A percentile compares a stretch with the other conserved stretches of the same genome.
These are phyloP conservation scores for Populus pruinosa DNA, from an alignment of 345 rosid genomes.

Conservation along the genomic window DNA sequence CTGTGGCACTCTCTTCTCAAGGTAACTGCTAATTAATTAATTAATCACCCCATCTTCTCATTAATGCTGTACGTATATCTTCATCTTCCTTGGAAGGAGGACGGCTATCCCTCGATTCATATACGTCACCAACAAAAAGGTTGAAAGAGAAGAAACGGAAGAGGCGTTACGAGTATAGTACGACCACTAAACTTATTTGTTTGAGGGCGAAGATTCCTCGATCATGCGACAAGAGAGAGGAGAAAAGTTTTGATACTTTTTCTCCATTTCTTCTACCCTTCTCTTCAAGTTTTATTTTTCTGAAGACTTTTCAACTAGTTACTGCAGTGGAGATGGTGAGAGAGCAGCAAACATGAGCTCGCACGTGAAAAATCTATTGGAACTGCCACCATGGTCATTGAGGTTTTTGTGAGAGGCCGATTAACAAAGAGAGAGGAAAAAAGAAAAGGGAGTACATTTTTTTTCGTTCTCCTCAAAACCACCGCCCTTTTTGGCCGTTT, in stretches of 20 bases:
- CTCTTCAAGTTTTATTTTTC: background rate
- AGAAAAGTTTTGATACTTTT: background rate
- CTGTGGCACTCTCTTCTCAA: constrained; percentile 80
- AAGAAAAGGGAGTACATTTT: background rate
- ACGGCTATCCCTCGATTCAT: background rate
- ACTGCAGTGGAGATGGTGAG: constrained; percentile 10
- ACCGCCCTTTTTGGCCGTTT: constrained; percentile 42
- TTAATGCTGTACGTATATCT: background rate
- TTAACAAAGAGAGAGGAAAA: background rate
- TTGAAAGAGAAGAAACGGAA: background rate
- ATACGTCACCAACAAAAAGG: background rate
- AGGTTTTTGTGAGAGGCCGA: background rate
- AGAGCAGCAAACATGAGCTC: constrained; percentile 16
- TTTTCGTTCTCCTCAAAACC: constrained; percentile 42
- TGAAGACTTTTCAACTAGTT: background rate
- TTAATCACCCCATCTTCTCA: background rate
- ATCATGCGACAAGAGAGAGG: background rate
- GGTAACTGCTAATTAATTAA: constrained; percentile 33
- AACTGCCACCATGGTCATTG: constrained; percentile 31
- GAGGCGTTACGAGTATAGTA: background rate
- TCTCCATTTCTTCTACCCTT: background rate
- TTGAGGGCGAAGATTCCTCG: constrained; percentile 5
- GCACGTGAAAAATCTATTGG: constrained; percentile 41
- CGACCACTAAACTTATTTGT: background rate
- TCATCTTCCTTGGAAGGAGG: background rate